Evolutionary conservation across 306 rosid species (phyloP), one percentile per base, ranked within the genome.

Genomic region (Dalbergia cochinchinensis): DNA sequence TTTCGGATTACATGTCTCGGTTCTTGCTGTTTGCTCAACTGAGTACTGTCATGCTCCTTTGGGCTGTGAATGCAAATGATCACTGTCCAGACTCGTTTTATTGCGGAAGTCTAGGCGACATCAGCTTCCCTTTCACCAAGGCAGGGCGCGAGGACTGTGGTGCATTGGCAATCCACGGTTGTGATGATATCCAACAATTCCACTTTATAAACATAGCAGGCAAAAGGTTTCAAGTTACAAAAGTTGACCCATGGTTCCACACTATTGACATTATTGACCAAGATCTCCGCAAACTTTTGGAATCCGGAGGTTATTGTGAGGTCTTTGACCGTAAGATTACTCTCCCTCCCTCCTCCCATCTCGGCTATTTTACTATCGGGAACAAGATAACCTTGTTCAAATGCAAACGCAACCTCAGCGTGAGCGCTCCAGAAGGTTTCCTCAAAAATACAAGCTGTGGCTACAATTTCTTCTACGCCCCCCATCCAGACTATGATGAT

Each of bases 71-170:
- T 26, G 31, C 31, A 26, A 26, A 26, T 26, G 31, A 26, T 26
- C 31, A 26, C 31, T 82, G 85, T 69, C 78, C 85, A n/a, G 3
- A 31, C 26, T 67, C 72, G 20, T 75, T 59, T 8, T 19, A 41
- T 1, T 81, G 85, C 50, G 81, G 81, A 44, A 0, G 6, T 37
- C 77, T 74, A 35, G 81, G 85, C 7, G 3, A 2, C 0, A 39
- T 82, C 37, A 37, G 1, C 41, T 82, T 82, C 22, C 90, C 90
- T 37, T 86, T 80, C 65, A 77, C 71, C 37, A 68, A 12, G 75
- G 7, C 53, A 8, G 31, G 26, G 7, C 3, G 4, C 57, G 65
- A 10, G 13, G 70, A 64, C 4, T 81, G 88, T 22, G 91, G 92
- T 15, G 1, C 76, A 3, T 50, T 70, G 19, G 19, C 73, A 1